phyloP scores from a whole-genome alignment of 768 basidiomycete genomes.

The Lentinula lateritia region DNA sequence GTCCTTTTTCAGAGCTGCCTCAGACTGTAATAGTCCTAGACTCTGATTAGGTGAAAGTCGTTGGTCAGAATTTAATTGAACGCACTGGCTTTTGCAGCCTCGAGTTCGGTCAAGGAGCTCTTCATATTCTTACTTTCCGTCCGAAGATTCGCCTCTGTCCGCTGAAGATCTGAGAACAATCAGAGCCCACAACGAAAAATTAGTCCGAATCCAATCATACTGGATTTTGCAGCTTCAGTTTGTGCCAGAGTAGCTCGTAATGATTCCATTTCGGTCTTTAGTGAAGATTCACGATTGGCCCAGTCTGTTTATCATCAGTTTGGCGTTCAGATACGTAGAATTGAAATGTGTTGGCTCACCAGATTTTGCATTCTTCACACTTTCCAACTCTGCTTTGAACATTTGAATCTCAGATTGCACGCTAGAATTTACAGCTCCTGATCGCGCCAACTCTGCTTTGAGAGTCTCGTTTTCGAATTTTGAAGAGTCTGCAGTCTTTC shows the following conservation, averaged over 20 bases:
- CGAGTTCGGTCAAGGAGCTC: not conserved
- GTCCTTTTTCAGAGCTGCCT: conserved; percentile 12
- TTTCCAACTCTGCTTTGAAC: conserved; percentile 23
- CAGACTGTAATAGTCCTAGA: conserved; percentile 26
- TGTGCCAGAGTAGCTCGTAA: not conserved
- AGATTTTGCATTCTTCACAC: conserved; percentile 23
- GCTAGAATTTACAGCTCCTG: not conserved
- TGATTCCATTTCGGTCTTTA: conserved; percentile 14
- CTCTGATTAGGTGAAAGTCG: not conserved
- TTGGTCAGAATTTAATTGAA: not conserved
- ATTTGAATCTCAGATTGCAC: conserved; percentile 18
- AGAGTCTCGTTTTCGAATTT: conserved; percentile 3
- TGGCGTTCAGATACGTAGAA: not conserved
- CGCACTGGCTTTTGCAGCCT: conserved; percentile 5
- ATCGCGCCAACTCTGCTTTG: not conserved
- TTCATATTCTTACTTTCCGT: conserved; percentile 5
- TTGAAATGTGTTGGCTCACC: conserved; percentile 16
- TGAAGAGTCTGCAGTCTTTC: not conserved
- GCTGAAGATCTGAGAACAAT: conserved; percentile 22
- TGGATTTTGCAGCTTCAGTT: conserved; percentile 2
- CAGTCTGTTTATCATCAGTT: not conserved
- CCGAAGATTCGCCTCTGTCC: conserved; percentile 19
- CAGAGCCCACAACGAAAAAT: not conserved
- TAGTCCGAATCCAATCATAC: not conserved
- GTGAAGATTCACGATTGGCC: conserved; percentile 8